Conservation (phyloP, 352 stramenopile genomes). For the Globisporangium barbulae region DNA sequence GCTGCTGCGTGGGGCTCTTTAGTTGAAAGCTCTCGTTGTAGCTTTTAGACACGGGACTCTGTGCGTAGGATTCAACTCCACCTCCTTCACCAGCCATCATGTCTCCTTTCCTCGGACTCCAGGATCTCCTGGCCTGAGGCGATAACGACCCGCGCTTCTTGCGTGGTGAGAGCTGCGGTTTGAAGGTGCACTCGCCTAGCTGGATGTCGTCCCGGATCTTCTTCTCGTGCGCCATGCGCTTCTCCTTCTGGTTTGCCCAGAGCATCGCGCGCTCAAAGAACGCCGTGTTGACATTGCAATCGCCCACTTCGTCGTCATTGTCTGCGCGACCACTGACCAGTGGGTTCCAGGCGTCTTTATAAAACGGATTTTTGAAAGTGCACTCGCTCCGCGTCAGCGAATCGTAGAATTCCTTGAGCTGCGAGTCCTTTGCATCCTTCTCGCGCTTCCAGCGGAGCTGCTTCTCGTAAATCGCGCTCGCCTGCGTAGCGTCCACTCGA, state of each 20-base stretch:
- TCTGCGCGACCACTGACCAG: not conserved
- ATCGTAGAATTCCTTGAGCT: conserved; percentile 37
- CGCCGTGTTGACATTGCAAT: conserved; percentile 18
- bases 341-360: conserved; percentile 35
- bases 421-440: conserved; percentile 32
- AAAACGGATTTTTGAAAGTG: conserved; percentile 64
- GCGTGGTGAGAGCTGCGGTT: conserved; percentile 24
- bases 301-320: not conserved
- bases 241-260: conserved; percentile 40
- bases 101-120: conserved; percentile 3
- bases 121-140: not conserved
- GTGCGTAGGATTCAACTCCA: not conserved
- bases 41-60: not conserved
- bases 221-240: conserved; percentile 34
- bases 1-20: not conserved
- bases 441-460: conserved; percentile 59
- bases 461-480: conserved; percentile 48
- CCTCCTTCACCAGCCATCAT: not conserved
- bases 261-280: conserved; percentile 51
- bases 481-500: conserved; percentile 24
- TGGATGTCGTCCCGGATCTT: conserved; percentile 31
- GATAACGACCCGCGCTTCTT: not conserved
- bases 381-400: conserved; percentile 32
- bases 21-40: not conserved
- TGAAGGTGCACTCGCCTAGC: conserved; percentile 58